A percentile compares a stretch with the other conserved stretches of the same genome.
Evolutionary conservation across 345 rosid species (phyloP).

Genomic region (Bruguiera parviflora): DNA sequence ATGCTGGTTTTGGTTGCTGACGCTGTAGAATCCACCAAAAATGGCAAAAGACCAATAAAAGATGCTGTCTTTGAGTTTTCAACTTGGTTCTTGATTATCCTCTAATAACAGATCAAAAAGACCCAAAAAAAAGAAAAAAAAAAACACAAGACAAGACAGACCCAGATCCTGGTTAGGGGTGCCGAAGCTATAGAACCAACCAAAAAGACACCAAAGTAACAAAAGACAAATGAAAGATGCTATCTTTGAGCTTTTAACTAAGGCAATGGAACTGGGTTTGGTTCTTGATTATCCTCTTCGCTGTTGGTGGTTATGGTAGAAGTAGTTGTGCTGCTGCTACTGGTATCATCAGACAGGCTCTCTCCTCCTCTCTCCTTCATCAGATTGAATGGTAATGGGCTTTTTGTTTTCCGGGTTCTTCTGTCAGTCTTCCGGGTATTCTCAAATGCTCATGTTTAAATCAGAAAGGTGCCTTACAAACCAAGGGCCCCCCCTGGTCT

Average conservation of each 20-base stretch:
- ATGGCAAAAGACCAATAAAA: too few species aligned
- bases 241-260: not conserved
- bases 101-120: too few species aligned
- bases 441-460: not conserved
- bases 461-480: not conserved
- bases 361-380: conserved; percentile 46
- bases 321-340: not conserved
- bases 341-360: conserved; percentile 43
- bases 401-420: not conserved
- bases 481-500: conserved; percentile 7
- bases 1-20: not conserved
- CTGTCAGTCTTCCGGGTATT: not conserved
- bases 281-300: conserved; percentile 29
- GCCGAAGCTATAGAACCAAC: too few species aligned
- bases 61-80: too few species aligned
- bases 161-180: too few species aligned
- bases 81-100: too few species aligned
- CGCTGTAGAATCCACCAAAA: too few species aligned
- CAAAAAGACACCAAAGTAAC: not conserved
- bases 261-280: not conserved
- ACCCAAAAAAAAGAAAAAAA: too few species aligned
- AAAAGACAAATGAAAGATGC: not conserved
- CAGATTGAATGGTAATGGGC: conserved; percentile 7
- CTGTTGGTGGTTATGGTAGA: conserved; percentile 1
- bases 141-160: too few species aligned